Evolutionary conservation across 768 basidiomycete species (phyloP).

Genomic region (Xerocomellus chrysenteron): DNA sequence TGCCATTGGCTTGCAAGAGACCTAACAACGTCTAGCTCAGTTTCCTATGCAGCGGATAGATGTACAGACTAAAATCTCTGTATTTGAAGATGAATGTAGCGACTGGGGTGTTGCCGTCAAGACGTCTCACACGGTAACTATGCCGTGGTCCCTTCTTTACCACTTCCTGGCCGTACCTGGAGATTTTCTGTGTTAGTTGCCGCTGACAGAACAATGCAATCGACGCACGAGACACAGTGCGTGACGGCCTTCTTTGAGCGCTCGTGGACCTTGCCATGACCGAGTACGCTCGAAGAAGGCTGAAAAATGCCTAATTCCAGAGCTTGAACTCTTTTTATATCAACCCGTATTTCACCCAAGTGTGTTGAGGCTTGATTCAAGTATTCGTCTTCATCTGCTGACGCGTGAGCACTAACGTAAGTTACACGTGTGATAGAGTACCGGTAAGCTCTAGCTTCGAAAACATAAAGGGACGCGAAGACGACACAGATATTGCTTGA

Average conservation of each 20-base stretch:
- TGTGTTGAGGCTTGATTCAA: slow-evolving; percentile 10
- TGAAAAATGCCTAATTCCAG: fast-evolving
- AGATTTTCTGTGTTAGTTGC: neutral
- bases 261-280: slow-evolving; percentile 28
- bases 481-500: slow-evolving; percentile 12
- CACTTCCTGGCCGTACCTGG: slow-evolving; percentile 26
- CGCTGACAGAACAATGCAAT: neutral
- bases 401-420: slow-evolving; percentile 4
- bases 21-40: slow-evolving; percentile 8
- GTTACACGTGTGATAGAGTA: slow-evolving; percentile 7
- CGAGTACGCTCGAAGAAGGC: neutral
- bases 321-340: slow-evolving; percentile 2
- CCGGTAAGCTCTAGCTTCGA: slow-evolving; percentile 30
- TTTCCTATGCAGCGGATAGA: neutral
- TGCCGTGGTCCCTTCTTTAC: neutral
- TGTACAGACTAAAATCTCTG: slow-evolving; percentile 25
- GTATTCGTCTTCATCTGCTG: slow-evolving; percentile 30
- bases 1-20: slow-evolving; percentile 29
- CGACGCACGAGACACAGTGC: slow-evolving; percentile 28
- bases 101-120: slow-evolving; percentile 20
- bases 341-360: slow-evolving; percentile 23
- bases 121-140: neutral
- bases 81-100: slow-evolving; percentile 33
- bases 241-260: slow-evolving; percentile 33
- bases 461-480: slow-evolving; percentile 24